Evolutionary conservation across 2,329 filamentous ascomycete species (phyloP).

Genomic region (Colletotrichum gloeosporioides): DNA sequence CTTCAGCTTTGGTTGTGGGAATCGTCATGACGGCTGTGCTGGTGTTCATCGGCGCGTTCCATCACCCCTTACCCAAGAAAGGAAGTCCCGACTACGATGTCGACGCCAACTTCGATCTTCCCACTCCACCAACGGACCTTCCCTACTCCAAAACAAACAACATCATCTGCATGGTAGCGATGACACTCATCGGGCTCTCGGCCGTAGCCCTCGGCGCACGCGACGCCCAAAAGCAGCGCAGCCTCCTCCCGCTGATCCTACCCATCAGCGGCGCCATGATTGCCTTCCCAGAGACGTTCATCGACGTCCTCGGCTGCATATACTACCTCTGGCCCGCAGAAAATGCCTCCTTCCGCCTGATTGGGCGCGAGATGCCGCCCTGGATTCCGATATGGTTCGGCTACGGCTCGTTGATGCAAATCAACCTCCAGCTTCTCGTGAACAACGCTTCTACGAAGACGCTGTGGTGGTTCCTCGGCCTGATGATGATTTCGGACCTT

Average conservation of each 20-base stretch:
- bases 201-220: accelerated
- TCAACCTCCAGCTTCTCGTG: accelerated
- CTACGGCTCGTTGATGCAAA: background rate
- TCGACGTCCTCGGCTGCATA: background rate
- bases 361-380: background rate
- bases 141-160: background rate
- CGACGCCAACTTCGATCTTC: accelerated
- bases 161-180: background rate
- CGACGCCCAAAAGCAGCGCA: background rate
- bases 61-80: accelerated
- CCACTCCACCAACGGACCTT: background rate
- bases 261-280: background rate
- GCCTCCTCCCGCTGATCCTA: background rate
- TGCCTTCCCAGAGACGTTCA: background rate
- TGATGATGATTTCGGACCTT: background rate
- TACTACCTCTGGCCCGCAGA: background rate
- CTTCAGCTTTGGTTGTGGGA: accelerated
- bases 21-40: accelerated
- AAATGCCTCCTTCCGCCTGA: background rate
- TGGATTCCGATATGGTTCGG: background rate
- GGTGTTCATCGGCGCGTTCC: accelerated
- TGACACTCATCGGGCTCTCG: background rate
- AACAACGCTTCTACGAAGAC: background rate
- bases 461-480: background rate
- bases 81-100: background rate